phyloP scores from a whole-genome alignment of 2,329 filamentous ascomycete species.

The Ophiostoma tasmaniense region DNA sequence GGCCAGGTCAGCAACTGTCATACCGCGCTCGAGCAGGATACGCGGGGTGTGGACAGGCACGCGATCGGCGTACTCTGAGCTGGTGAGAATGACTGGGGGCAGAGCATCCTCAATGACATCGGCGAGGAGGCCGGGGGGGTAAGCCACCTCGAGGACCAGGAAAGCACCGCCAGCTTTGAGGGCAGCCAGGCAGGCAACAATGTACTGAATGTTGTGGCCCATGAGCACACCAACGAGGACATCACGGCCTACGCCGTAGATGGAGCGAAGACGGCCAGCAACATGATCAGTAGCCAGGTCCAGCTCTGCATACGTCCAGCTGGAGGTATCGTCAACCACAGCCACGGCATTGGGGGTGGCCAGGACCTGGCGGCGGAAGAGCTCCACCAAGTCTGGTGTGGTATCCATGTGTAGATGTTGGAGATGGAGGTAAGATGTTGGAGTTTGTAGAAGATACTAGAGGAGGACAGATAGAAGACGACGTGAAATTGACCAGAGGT shows the following conservation, averaged over 20 bases:
- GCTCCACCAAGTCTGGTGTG: slow-evolving; percentile 61
- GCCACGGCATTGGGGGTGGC: slow-evolving; percentile 61
- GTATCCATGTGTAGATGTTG: slow-evolving; percentile 48
- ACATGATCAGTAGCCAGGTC: slow-evolving; percentile 59
- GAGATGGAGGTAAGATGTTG: no score
- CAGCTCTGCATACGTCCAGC: slow-evolving; percentile 65
- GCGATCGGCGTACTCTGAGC: slow-evolving; percentile 53
- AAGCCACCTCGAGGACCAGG: slow-evolving; percentile 70
- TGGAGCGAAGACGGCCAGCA: slow-evolving; percentile 50
- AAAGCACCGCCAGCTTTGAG: slow-evolving; percentile 72
- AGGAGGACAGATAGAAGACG: background rate
- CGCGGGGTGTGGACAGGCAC: slow-evolving; percentile 56
- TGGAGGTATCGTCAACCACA: slow-evolving; percentile 59
- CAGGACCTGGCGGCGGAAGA: slow-evolving; percentile 61
- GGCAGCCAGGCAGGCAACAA: slow-evolving; percentile 70
- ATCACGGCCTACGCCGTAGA: slow-evolving; percentile 62
- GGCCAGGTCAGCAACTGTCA: background rate
- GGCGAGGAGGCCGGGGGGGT: slow-evolving; percentile 62
- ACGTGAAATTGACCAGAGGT: background rate
- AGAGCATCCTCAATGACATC: slow-evolving; percentile 70
- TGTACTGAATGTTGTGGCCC: slow-evolving; percentile 67
- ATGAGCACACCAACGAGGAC: slow-evolving; percentile 67
- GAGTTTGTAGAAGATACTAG: no score
- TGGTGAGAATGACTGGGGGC: slow-evolving; percentile 63
- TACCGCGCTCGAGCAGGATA: slow-evolving; percentile 51